Conservation (phyloP, 2,329 filamentous ascomycete genomes). For the Beauveria brongniartii region DNA sequence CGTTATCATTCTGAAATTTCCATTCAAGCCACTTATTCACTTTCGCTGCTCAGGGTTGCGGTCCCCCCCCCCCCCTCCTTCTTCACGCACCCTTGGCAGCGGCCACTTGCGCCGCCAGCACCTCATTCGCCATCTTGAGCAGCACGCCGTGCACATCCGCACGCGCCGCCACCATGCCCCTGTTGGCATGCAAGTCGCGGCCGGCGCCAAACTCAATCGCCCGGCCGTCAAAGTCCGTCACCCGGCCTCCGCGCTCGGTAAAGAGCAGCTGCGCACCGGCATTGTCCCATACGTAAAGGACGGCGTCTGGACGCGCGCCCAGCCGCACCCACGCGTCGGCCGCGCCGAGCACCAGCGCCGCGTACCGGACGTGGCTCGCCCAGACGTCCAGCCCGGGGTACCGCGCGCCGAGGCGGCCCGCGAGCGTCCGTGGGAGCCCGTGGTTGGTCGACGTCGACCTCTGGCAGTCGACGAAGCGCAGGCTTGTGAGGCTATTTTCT, state of each 20-base stretch:
- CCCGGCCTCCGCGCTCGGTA: constrained; percentile 44
- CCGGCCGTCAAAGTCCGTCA: constrained; percentile 39
- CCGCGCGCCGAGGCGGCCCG: constrained; percentile 21
- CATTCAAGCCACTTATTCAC: not conserved
- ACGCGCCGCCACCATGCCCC: constrained; percentile 36
- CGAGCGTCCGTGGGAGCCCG: constrained; percentile 23
- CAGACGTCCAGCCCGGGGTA: constrained; percentile 31
- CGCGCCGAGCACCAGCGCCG: constrained; percentile 28
- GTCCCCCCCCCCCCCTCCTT: too few relatives aligned
- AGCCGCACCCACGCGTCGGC: constrained; percentile 28
- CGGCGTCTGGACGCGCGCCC: constrained; percentile 15
- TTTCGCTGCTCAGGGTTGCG: not conserved
- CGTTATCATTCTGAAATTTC: not conserved
- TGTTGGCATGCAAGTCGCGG: constrained; percentile 24
- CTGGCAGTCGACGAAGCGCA: constrained; percentile 28
- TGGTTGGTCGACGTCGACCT: constrained; percentile 23
- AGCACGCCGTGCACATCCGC: constrained; percentile 32
- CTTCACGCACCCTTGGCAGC: not conserved
- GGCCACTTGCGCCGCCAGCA: constrained; percentile 15
- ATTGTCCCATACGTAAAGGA: constrained; percentile 42
- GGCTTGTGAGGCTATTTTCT: constrained; percentile 6
- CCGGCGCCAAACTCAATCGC: constrained; percentile 29
- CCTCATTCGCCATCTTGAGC: constrained; percentile 22
- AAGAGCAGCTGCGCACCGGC: constrained; percentile 50
- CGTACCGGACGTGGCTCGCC: constrained; percentile 33